Evolutionary conservation across 805 yeast genomes (phyloP).

Genomic region (Phaffomyces thermotolerans): DNA sequence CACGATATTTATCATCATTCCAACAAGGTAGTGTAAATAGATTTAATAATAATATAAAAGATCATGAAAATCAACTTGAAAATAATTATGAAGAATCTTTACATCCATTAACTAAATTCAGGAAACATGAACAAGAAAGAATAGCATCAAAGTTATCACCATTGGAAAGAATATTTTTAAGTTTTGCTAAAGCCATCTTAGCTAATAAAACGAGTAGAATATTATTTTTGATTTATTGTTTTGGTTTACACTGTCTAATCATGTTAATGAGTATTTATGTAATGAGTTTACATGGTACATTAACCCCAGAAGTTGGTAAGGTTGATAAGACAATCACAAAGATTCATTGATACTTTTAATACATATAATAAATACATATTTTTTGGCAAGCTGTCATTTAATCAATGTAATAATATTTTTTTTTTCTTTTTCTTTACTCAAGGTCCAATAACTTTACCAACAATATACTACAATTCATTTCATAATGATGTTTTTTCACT

Average conservation of each 20-base stretch:
- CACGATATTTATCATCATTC: slow-evolving; percentile 56
- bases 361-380: not conserved
- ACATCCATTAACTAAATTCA: slow-evolving; percentile 78
- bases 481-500: not conserved
- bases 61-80: slow-evolving; percentile 54
- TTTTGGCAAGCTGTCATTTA: no score
- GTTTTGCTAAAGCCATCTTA: slow-evolving; percentile 65
- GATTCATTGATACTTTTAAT: not conserved
- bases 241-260: slow-evolving; percentile 67
- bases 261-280: slow-evolving; percentile 55
- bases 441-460: not conserved
- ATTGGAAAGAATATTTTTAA: slow-evolving; percentile 68
- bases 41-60: slow-evolving; percentile 20
- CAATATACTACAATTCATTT: not conserved
- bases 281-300: slow-evolving; percentile 36
- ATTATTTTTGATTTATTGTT: slow-evolving; percentile 65
- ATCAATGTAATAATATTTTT: no score
- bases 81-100: slow-evolving; percentile 66
- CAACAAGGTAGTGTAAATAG: slow-evolving; percentile 14
- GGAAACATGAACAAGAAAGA: slow-evolving; percentile 70
- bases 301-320: slow-evolving; percentile 37
- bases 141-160: slow-evolving; percentile 67
- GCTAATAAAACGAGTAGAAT: slow-evolving; percentile 68
- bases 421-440: no score
- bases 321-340: slow-evolving; percentile 5